These are phyloP conservation scores for Talaromyces piceae DNA, from an alignment of 2,329 filamentous ascomycete genomes.

Conservation along the genomic window DNA sequence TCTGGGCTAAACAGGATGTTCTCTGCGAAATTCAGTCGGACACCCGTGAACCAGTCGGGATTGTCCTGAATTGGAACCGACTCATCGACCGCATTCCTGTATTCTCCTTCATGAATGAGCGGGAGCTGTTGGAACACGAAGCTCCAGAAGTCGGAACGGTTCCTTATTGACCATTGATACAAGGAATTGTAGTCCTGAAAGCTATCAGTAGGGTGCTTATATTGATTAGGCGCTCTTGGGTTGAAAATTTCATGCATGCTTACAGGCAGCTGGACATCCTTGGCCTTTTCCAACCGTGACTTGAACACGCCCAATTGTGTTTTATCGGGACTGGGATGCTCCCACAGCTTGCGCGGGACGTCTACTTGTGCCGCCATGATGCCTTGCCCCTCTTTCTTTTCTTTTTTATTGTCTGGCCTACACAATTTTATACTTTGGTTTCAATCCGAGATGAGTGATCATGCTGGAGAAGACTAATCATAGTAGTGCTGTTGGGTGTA, in stretches of 20 bases:
- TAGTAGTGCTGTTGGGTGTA: too few relatives aligned
- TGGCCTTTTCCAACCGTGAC: slow-evolving; percentile 54
- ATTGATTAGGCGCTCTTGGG: too few relatives aligned
- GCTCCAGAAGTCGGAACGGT: slow-evolving; percentile 58
- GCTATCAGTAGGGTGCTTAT: slow-evolving; percentile 29
- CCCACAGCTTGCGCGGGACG: slow-evolving; percentile 58
- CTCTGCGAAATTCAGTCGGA: slow-evolving; percentile 69
- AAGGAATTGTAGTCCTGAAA: slow-evolving; percentile 60
- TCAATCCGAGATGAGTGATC: too few relatives aligned
- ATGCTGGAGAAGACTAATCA: too few relatives aligned
- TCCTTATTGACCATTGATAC: slow-evolving; percentile 59
- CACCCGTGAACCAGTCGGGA: slow-evolving; percentile 69
- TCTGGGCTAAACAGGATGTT: slow-evolving; percentile 61
- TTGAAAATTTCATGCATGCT: too few relatives aligned
- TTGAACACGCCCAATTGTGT: slow-evolving; percentile 63
- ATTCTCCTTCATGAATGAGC: slow-evolving; percentile 57
- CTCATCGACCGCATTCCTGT: slow-evolving; percentile 59
- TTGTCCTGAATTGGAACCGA: slow-evolving; percentile 60
- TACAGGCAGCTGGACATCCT: slow-evolving; percentile 53
- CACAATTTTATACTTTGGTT: too few relatives aligned
- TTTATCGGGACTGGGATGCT: slow-evolving; percentile 53
- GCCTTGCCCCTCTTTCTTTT: neutral
- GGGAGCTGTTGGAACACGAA: slow-evolving; percentile 54
- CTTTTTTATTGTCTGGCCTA: too few relatives aligned
- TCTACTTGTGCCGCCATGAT: slow-evolving; percentile 5